A percentile compares a stretch with the other conserved stretches of the same genome.
Evolutionary conservation across 495 filamentous ascomycete genomes (phyloP).

Genomic region (Aspergillus funiculosus): DNA sequence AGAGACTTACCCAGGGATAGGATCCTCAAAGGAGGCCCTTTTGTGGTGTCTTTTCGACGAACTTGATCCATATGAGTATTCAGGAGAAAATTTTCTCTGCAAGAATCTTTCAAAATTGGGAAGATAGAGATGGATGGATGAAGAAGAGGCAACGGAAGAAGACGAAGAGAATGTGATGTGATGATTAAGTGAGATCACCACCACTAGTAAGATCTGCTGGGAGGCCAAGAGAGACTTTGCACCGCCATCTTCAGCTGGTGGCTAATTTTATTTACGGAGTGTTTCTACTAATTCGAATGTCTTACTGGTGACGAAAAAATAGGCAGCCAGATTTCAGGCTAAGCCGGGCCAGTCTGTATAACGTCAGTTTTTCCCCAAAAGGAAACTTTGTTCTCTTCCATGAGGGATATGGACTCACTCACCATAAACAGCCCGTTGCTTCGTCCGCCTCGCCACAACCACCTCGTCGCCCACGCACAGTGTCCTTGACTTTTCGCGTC

Average conservation of each 20-base stretch:
- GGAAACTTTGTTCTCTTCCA: no score
- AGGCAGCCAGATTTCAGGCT: conserved; percentile 12
- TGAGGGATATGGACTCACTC: conserved; percentile 30
- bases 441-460: conserved; percentile 49
- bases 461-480: conserved; percentile 70
- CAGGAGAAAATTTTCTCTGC: no score
- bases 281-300: not conserved
- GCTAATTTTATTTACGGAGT: conserved; percentile 5
- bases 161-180: not conserved
- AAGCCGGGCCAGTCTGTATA: conserved; percentile 30
- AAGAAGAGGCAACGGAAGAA: not conserved
- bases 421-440: conserved; percentile 59
- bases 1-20: conserved; percentile 74
- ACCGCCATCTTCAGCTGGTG: conserved; percentile 13
- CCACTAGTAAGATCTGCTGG: no score
- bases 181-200: conserved; percentile 7
- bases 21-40: conserved; percentile 86
- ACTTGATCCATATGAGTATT: conserved; percentile 34
- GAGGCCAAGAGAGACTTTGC: no score
- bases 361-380: conserved; percentile 12
- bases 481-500: conserved; percentile 20
- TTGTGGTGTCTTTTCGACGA: conserved; percentile 85
- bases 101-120: not conserved
- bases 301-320: no score
- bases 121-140: not conserved